Evolutionary conservation across 1,139 yeast species (phyloP).

Genomic region (Lodderomyces beijingensis): DNA sequence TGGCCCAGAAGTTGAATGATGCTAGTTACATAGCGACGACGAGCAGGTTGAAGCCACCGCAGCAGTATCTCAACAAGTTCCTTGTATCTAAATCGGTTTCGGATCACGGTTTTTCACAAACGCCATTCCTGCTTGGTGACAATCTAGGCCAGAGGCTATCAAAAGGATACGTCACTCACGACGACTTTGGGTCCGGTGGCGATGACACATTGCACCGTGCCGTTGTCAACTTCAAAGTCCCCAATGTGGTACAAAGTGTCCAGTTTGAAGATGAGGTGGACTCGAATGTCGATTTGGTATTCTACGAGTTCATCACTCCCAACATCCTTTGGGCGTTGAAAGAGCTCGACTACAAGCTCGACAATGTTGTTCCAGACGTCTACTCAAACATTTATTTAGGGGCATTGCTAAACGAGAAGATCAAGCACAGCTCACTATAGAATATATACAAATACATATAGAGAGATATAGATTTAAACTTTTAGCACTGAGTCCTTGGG

Average conservation of each 20-base stretch:
- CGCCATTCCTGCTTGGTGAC: background rate
- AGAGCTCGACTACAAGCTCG: conserved; percentile 22
- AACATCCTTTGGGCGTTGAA: conserved; percentile 58
- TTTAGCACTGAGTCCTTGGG: conserved; percentile 54
- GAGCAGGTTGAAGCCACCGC: conserved; percentile 22
- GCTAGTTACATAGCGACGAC: conserved; percentile 38
- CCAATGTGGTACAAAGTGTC: conserved; percentile 67
- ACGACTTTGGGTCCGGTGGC: conserved; percentile 80
- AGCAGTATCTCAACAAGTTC: conserved; percentile 17
- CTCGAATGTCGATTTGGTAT: conserved; percentile 61
- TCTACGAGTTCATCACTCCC: conserved; percentile 68
- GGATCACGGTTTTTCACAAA: background rate
- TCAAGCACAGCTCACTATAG: background rate
- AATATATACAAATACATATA: background rate
- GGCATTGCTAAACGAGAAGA: conserved; percentile 18
- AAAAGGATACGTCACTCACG: conserved; percentile 75
- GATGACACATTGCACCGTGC: conserved; percentile 83
- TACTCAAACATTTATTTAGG: conserved; percentile 37
- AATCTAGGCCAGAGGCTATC: conserved; percentile 18
- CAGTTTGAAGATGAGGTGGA: conserved; percentile 19
- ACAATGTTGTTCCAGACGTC: conserved; percentile 11
- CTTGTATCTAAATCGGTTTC: too few relatives aligned
- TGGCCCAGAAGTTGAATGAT: conserved; percentile 48
- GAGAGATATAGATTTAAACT: conserved; percentile 15
- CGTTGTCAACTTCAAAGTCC: conserved; percentile 55